Base-by-base conservation (phyloP, 345 rosid species). In the Cochlearia excelsa region DNA sequence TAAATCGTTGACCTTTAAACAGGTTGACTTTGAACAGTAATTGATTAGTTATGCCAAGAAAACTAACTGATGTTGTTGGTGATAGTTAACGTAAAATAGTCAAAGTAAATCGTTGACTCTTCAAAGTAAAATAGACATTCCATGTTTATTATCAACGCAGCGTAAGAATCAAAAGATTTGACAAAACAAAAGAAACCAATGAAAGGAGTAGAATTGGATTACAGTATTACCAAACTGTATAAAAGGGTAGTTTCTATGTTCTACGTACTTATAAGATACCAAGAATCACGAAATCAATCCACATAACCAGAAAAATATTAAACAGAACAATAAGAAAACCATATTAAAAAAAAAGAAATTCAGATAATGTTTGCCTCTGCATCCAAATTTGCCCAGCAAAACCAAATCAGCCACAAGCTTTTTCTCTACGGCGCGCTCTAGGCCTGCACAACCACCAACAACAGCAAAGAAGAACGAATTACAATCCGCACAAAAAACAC, bases 321-420 rank as follows among this genome's bases (percentile, higher is more conserved):
- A 30, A 3, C 11, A 54, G 26, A 50, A 50, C n/a, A 29, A 2
- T 10, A 41, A 55, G 34, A 54, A 27, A 39, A 38, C 45, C 26
- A 2, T 34, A 53, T n/a, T 26, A 10, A 29, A 3, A 27, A 9
- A 28, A 56, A 16, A 8, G 30, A 56, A 40, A 30, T 7, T 43
- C 61, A 57, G 61, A 57, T 57, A 44, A 57, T 23, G 50, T 44
- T 57, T 57, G 62, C 50, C 51, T 9, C 62, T 43, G 50, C 62
- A 57, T 57, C 62, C 40, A 57, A 50, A 57, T 30, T 30, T 44
- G 51, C 30, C 29, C 62, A 57, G 61, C 62, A 57, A 57, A 39
- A 43, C 42, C 62, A 42, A 57, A 29, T 42, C 40, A 7, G n/a
- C 27, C 39, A 43, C 11, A 38, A 43, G 9, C 30, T 30, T 43